Evolutionary conservation across 352 stramenopile genomes (phyloP).

Genomic region (Pythium myriotylum): DNA sequence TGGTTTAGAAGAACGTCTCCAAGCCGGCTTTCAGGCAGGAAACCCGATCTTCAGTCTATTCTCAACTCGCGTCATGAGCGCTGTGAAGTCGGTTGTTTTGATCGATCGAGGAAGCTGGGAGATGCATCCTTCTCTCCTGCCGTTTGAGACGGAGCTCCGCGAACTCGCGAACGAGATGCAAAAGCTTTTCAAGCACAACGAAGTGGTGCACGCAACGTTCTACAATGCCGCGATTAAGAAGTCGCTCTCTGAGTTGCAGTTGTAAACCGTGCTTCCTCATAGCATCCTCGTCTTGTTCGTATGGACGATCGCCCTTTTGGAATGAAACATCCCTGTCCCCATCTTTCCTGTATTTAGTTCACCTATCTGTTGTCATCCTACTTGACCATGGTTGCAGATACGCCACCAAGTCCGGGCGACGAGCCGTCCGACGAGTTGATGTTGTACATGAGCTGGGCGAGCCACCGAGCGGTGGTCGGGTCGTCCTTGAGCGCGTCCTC

Average conservation of each 20-base stretch:
- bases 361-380: constrained; percentile 3
- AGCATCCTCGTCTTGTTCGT: no score
- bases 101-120: constrained; percentile 19
- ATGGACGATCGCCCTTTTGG: no score
- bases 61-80: constrained; percentile 37
- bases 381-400: constrained; percentile 26
- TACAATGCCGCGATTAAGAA: constrained; percentile 53
- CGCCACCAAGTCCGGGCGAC: constrained; percentile 9
- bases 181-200: constrained; percentile 69
- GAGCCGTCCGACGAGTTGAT: constrained; percentile 46
- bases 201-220: constrained; percentile 55
- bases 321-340: no score
- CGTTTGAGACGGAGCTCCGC: constrained; percentile 50
- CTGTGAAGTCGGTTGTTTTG: constrained; percentile 35
- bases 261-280: not conserved
- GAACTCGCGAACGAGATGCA: constrained; percentile 34
- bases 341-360: not conserved
- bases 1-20: constrained; percentile 47
- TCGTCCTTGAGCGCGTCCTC: constrained; percentile 94
- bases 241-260: not conserved
- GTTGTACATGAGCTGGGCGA: constrained; percentile 95
- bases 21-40: constrained; percentile 40
- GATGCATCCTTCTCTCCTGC: constrained; percentile 53
- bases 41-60: constrained; percentile 70
- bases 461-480: constrained; percentile 95